Evolutionary conservation across 2,329 filamentous ascomycete genomes (phyloP).

Genomic region (Grosmannia penicillata): DNA sequence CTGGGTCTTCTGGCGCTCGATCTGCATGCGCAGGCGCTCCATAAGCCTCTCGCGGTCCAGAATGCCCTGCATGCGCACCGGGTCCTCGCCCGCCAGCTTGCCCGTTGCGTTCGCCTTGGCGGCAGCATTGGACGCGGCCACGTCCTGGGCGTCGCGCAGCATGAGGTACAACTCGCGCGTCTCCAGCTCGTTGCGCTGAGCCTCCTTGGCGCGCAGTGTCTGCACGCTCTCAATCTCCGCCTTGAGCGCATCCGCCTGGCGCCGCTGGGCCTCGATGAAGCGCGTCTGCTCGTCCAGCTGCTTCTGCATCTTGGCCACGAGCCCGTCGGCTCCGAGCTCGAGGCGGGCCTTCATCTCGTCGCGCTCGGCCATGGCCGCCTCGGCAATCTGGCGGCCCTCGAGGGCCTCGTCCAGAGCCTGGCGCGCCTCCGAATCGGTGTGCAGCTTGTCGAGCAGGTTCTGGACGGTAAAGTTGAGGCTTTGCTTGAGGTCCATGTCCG

Average conservation of each 20-base stretch:
- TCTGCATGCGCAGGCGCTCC: conserved; percentile 85
- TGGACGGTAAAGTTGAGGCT: conserved; percentile 96
- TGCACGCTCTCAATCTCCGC: conserved; percentile 80
- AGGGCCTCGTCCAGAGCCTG: conserved; percentile 84
- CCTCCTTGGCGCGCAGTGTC: conserved; percentile 71
- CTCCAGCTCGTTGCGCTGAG: conserved; percentile 89
- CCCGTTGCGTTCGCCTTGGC: conserved; percentile 12
- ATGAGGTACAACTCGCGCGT: conserved; percentile 95
- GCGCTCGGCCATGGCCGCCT: conserved; percentile 88
- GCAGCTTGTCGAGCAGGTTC: conserved; percentile 83
- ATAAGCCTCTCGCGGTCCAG: conserved; percentile 85
- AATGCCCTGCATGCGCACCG: conserved; percentile 75
- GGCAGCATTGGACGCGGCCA: conserved; percentile 70
- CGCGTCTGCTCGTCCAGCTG: conserved; percentile 86
- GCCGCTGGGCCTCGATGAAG: conserved; percentile 75
- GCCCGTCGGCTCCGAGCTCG: conserved; percentile 80
- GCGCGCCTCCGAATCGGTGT: conserved; percentile 89
- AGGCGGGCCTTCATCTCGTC: conserved; percentile 87
- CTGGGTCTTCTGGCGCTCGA: conserved; percentile 94
- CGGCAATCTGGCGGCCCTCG: conserved; percentile 82
- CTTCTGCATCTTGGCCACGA: conserved; percentile 84
- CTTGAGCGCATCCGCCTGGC: conserved; percentile 78
- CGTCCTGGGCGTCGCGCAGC: conserved; percentile 93
- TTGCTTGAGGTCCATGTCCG: conserved; percentile 96
- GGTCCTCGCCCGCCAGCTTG: conserved; percentile 47